Conservation (phyloP, 163 green algal species). For the Scenedesmus sp. region DNA sequence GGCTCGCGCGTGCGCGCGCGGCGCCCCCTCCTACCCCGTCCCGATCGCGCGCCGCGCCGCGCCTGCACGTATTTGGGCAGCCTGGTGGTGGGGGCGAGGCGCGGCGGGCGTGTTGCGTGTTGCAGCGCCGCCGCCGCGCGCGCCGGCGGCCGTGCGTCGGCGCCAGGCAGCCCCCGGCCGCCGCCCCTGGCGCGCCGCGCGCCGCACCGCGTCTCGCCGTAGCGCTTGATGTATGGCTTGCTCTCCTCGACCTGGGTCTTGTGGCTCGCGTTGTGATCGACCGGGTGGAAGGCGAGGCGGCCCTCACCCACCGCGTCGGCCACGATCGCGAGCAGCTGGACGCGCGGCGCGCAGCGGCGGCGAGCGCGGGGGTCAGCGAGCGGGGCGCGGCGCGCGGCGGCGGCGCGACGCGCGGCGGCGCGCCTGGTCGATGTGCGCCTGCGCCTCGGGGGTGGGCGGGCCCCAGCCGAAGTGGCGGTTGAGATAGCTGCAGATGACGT, state of each 20-base stretch:
- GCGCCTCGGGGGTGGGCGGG: slow-evolving; percentile 1
- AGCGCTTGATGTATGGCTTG: slow-evolving; percentile 54
- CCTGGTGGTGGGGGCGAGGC: no score
- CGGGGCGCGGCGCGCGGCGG: no score
- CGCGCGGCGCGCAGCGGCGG: no score
- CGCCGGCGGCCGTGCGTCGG: no score
- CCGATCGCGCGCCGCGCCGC: background rate
- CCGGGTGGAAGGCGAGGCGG: slow-evolving; percentile 57
- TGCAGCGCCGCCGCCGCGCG: no score
- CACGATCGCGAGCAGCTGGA: slow-evolving; percentile 51
- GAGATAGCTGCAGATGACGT: slow-evolving; percentile 52
- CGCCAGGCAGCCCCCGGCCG: no score
- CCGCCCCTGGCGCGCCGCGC: no score
- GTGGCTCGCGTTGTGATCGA: slow-evolving; percentile 46
- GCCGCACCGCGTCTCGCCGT: slow-evolving; percentile 50
- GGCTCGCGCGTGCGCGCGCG: background rate
- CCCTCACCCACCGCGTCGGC: slow-evolving; percentile 58
- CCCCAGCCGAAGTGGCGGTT: slow-evolving; percentile 47
- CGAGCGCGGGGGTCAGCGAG: no score
- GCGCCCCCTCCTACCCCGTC: background rate
- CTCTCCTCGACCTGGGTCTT: slow-evolving; percentile 56
- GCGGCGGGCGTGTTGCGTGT: no score
- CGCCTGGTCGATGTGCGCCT: slow-evolving; percentile 56
- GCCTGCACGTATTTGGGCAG: slow-evolving; percentile 61
- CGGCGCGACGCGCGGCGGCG: no score